phyloP scores from a whole-genome alignment of 106 monocot species.

The Acorus calamus region DNA sequence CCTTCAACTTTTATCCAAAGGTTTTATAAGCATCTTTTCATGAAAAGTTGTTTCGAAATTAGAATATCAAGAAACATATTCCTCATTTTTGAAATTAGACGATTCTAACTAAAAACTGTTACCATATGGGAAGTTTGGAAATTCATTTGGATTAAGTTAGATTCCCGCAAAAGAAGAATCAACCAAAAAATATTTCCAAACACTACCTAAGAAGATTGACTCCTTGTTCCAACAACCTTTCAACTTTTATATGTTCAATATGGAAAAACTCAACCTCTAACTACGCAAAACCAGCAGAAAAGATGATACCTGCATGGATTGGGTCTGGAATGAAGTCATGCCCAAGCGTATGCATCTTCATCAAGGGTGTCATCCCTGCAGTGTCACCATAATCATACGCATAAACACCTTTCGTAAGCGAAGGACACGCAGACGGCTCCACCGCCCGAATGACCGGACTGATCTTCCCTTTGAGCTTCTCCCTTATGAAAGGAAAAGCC shows the following conservation, averaged over 20 bases:
- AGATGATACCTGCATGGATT: constrained; percentile 57
- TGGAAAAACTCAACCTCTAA: no score
- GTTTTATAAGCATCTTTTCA: no score
- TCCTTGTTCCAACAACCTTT: neutral
- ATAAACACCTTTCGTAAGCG: constrained; percentile 70
- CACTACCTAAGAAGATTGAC: neutral
- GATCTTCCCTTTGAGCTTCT: constrained; percentile 49
- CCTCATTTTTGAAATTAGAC: no score
- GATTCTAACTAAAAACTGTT: no score
- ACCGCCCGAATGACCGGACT: constrained; percentile 61
- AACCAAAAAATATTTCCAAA: neutral
- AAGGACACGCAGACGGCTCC: constrained; percentile 75
- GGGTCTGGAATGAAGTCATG: constrained; percentile 83
- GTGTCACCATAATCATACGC: constrained; percentile 83
- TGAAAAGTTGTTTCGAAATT: no score
- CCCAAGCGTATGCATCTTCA: constrained; percentile 95
- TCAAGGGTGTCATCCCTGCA: constrained; percentile 61
- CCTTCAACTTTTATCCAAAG: no score
- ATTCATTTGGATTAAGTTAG: no score
- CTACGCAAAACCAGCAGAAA: no score
- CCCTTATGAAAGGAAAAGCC: constrained; percentile 65
- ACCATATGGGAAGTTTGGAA: no score
- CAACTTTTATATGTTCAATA: neutral
- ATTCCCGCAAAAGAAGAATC: neutral
- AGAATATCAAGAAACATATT: no score